Evolutionary conservation across 208 protist species (phyloP).

Genomic region (Crithidia acanthocephali): DNA sequence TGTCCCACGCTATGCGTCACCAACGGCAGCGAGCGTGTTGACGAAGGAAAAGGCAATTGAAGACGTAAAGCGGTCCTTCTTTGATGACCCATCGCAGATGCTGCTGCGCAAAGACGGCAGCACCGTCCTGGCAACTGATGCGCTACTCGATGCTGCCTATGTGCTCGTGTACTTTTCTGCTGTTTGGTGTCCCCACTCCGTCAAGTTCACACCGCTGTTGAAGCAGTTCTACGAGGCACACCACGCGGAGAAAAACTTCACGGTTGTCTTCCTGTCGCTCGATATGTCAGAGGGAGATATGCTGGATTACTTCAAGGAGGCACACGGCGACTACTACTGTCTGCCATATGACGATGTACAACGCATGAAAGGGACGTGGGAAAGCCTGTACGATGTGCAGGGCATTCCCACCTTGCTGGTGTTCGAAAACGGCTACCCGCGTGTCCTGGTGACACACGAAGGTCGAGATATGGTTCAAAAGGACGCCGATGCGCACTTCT

Average conservation of each 20-base stretch:
- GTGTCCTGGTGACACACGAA: neutral
- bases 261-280: conserved; percentile 71
- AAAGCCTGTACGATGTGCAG: conserved; percentile 23
- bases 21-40: too few species aligned
- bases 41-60: too few species aligned
- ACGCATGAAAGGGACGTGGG: conserved; percentile 15
- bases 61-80: neutral
- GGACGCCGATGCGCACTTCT: conserved; percentile 14
- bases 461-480: conserved; percentile 19
- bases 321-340: conserved; percentile 57
- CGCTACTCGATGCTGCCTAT: conserved; percentile 38
- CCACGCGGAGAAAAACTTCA: conserved; percentile 51
- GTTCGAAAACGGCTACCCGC: conserved; percentile 40
- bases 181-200: conserved; percentile 86
- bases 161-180: conserved; percentile 84
- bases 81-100: conserved; percentile 16
- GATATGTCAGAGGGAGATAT: conserved; percentile 54
- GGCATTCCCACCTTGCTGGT: conserved; percentile 52
- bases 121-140: conserved; percentile 19
- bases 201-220: conserved; percentile 73
- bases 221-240: conserved; percentile 53
- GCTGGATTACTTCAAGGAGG: conserved; percentile 46
- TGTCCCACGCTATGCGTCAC: too few species aligned
- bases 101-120: conserved; percentile 49
- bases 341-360: conserved; percentile 47